phyloP scores from a whole-genome alignment of 768 basidiomycete species.

The Lentinula sp. region DNA sequence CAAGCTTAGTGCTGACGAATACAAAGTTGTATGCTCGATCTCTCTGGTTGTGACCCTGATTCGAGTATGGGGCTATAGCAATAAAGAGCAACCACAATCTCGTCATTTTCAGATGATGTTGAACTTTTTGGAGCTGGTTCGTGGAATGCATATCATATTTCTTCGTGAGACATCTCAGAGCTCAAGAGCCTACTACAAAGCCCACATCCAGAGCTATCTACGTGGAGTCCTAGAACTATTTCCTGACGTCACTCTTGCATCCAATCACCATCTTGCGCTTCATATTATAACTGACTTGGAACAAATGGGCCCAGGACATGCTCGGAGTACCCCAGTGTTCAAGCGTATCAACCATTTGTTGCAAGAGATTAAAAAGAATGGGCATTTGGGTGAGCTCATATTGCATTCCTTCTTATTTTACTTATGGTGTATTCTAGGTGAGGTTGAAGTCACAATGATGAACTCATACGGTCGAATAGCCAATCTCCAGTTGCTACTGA shows the following conservation, averaged over 20 bases:
- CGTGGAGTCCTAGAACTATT: constrained; percentile 9
- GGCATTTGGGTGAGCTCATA: constrained; percentile 10
- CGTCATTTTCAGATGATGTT: constrained; percentile 15
- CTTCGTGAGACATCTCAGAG: constrained; percentile 12
- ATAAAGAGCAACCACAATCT: constrained; percentile 1
- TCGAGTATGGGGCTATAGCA: constrained; percentile 22
- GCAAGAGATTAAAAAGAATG: constrained; percentile 18
- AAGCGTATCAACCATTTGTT: constrained; percentile 22
- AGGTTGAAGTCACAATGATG: constrained; percentile 14
- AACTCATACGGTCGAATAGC: constrained; percentile 2
- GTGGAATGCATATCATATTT: constrained; percentile 15
- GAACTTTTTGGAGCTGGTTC: constrained; percentile 24
- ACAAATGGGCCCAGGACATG: constrained; percentile 20
- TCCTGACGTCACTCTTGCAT: constrained; percentile 12
- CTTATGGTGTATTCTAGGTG: constrained; percentile 2
- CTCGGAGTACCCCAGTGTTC: constrained; percentile 20
- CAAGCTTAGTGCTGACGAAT: constrained; percentile 29
- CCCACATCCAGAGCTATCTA: constrained; percentile 16
- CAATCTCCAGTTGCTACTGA: constrained; percentile 11
- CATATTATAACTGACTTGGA: constrained; percentile 16
- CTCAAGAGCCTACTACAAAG: constrained; percentile 16
- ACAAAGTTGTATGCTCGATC: constrained; percentile 23
- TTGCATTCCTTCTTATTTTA: neutral
- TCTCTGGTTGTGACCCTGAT: constrained; percentile 27
- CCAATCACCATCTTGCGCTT: constrained; percentile 17